A percentile compares a stretch with the other conserved stretches of the same genome.
Evolutionary conservation across 768 basidiomycete genomes (phyloP).

Genomic region (Kwoniella europaea): DNA sequence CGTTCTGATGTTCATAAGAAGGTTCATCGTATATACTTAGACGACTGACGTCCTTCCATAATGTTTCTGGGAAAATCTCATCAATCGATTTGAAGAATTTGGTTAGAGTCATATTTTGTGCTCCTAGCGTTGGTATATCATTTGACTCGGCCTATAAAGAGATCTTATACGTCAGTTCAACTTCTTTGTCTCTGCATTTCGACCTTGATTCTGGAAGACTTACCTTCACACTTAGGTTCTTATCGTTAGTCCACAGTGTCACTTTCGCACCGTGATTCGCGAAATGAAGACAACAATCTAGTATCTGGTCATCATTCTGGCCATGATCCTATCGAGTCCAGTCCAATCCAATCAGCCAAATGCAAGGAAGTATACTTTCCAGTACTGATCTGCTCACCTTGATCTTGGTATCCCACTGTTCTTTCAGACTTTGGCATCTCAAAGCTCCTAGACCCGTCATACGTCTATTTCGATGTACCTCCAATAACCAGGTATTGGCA

Average conservation of each 20-base stretch:
- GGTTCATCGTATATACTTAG: neutral
- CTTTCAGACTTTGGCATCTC: constrained; percentile 39
- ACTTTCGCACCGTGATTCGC: constrained; percentile 21
- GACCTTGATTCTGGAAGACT: neutral
- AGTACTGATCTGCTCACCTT: neutral
- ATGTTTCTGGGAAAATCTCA: constrained; percentile 5
- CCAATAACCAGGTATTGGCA: constrained; percentile 33
- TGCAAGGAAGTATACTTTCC: neutral
- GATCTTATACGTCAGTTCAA: neutral
- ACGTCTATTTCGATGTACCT: constrained; percentile 14
- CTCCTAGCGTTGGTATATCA: constrained; percentile 32
- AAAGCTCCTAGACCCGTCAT: constrained; percentile 27
- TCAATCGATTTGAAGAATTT: constrained; percentile 2
- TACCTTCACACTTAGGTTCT: constrained; percentile 36
- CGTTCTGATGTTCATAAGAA: neutral
- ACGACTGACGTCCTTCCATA: constrained; percentile 5
- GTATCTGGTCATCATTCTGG: constrained; percentile 44
- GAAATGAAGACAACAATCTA: constrained; percentile 50
- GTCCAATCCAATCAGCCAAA: too few relatives aligned
- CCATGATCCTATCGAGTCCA: neutral
- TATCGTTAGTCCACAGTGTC: constrained; percentile 46
- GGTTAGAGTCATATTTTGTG: constrained; percentile 7
- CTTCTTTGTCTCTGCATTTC: neutral
- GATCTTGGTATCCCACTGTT: constrained; percentile 25
- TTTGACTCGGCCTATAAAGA: constrained; percentile 31